A percentile compares a stretch with the other conserved stretches of the same genome.
These are phyloP conservation scores for Exophiala xenobiotica DNA, from an alignment of 2,329 filamentous ascomycete genomes.

Conservation along the genomic window DNA sequence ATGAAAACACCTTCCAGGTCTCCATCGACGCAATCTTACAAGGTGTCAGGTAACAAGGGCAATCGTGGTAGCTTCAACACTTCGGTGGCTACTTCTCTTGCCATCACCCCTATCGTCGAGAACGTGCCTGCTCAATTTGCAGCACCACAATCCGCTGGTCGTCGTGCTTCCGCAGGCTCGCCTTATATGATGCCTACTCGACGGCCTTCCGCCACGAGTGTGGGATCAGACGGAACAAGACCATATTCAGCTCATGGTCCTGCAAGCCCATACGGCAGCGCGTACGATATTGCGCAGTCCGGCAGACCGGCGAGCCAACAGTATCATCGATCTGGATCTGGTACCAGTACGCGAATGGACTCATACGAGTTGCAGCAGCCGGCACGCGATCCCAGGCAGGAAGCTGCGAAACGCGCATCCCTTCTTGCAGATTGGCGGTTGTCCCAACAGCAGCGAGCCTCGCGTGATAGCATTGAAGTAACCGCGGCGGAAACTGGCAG, in stretches of 20 bases:
- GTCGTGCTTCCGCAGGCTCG: slow-evolving; percentile 12
- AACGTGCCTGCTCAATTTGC: slow-evolving; percentile 25
- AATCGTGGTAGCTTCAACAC: slow-evolving; percentile 16
- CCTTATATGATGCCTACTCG: slow-evolving; percentile 13
- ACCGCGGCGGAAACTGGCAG: slow-evolving; percentile 40
- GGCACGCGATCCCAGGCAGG: slow-evolving; percentile 10
- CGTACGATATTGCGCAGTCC: slow-evolving; percentile 4
- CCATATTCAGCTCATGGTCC: slow-evolving; percentile 12
- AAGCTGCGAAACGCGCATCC: slow-evolving; percentile 42
- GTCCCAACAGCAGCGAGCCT: slow-evolving; percentile 61
- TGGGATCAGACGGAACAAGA: background rate
- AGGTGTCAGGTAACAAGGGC: slow-evolving; percentile 6
- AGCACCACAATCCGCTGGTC: slow-evolving; percentile 10
- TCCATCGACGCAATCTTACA: slow-evolving; percentile 15
- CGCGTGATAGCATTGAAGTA: slow-evolving; percentile 30
- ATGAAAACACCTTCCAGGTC: slow-evolving; percentile 11
- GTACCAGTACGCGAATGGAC: slow-evolving; percentile 47
- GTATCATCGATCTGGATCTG: background rate
- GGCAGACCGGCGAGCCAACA: slow-evolving; percentile 12
- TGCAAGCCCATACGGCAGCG: background rate
- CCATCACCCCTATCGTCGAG: slow-evolving; percentile 26
- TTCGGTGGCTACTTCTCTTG: slow-evolving; percentile 13
- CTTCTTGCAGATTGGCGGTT: slow-evolving; percentile 67
- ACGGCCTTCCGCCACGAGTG: slow-evolving; percentile 3
- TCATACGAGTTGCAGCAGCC: slow-evolving; percentile 25